phyloP scores from a whole-genome alignment of 257 asterid genomes.

The Parsonsia alboflavescens region DNA sequence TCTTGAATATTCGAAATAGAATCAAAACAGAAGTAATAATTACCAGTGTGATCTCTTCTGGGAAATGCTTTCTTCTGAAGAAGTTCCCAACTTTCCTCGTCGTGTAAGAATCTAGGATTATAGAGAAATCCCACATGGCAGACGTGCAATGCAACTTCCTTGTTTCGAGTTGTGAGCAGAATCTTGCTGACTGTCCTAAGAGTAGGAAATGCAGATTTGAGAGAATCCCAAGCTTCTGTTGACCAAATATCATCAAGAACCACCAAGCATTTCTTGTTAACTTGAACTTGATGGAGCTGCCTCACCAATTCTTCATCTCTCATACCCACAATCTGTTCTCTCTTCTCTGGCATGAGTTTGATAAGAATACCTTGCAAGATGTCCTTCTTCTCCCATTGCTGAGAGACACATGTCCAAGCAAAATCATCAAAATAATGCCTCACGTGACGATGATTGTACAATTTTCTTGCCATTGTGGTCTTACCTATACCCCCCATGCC shows the following conservation, averaged over 20 bases:
- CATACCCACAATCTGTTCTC: not conserved
- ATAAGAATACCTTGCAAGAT: not conserved
- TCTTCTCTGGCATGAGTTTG: conserved; percentile 4
- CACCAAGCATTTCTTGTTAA: not conserved
- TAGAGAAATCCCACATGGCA: not conserved
- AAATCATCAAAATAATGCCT: not conserved
- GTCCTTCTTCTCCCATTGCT: not conserved
- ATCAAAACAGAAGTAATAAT: no score
- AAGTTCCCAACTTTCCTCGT: conserved; percentile 15
- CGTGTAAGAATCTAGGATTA: conserved; percentile 24
- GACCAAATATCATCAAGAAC: conserved; percentile 4
- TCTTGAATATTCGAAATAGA: no score
- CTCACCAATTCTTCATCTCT: conserved; percentile 1
- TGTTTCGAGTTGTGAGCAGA: conserved; percentile 4
- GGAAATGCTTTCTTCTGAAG: conserved; percentile 1
- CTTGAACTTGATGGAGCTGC: not conserved
- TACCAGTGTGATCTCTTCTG: no score
- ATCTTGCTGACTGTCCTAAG: not conserved
- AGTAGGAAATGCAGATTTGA: not conserved
- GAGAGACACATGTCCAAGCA: conserved; percentile 8
- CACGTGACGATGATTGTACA: not conserved
- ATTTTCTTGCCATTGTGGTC: not conserved
- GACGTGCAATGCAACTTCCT: not conserved
- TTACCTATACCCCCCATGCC: conserved; percentile 38
- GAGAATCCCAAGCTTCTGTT: not conserved